Evolutionary conservation across 1,284 basidiomycete genomes (phyloP).

Genomic region (Melampsora allii-populina): DNA sequence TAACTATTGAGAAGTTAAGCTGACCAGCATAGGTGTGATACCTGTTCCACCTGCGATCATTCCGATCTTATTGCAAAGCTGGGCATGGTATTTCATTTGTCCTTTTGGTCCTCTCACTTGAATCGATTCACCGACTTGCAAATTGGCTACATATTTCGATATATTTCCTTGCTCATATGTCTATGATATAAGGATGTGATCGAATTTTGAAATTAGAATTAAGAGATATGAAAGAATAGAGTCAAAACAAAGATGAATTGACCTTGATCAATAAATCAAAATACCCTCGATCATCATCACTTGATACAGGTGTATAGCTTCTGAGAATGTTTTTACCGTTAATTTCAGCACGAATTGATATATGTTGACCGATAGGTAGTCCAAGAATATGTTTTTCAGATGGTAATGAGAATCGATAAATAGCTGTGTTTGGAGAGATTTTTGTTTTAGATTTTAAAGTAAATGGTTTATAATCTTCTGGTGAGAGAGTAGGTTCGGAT

Average conservation of each 20-base stretch:
- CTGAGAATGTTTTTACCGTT: conserved; percentile 83
- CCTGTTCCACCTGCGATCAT: conserved; percentile 95
- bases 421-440: conserved; percentile 91
- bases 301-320: conserved; percentile 91
- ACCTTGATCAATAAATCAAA: conserved; percentile 98
- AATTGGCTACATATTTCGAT: conserved; percentile 72
- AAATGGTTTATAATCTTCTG: conserved; percentile 75
- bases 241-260: conserved; percentile 25
- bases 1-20: conserved; percentile 2
- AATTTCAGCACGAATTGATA: conserved; percentile 84
- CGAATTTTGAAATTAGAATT: conserved; percentile 4
- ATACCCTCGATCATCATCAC: conserved; percentile 84
- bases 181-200: conserved; percentile 55
- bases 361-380: conserved; percentile 94
- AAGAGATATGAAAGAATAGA: not conserved
- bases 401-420: conserved; percentile 90
- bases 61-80: conserved; percentile 70
- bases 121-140: conserved; percentile 79
- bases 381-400: conserved; percentile 72
- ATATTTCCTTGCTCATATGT: conserved; percentile 96
- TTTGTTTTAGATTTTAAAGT: conserved; percentile 73
- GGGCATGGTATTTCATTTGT: conserved; percentile 62
- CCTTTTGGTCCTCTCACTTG: conserved; percentile 94
- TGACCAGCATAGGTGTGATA: conserved; percentile 86
- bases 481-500: conserved; percentile 64